Evolutionary conservation across 176 grass and related monocot species (phyloP), one percentile per base, ranked within the genome.

Genomic region (Avena sativa): DNA sequence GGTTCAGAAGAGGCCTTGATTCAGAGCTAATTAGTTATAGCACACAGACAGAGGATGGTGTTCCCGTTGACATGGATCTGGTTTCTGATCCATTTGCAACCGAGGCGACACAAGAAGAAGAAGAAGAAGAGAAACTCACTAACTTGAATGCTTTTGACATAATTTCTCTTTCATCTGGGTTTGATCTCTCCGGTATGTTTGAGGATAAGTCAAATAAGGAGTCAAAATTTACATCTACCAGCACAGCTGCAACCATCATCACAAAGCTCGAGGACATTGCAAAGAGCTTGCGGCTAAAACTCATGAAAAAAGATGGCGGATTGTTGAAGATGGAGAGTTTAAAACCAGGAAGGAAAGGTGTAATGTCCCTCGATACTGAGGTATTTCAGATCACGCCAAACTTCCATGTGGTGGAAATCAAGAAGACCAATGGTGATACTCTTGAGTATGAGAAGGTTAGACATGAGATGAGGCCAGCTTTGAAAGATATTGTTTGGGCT

Each of bases 61-160:
- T 59, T 74, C 87, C 25, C 76, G 14, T 15, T 62, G 83, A 89
- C 53, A 56, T 80, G 74, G 55, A 87, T 76, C 56, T 25, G 11
- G 4, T 58, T 32, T 87, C 52, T 53, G 78, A 58, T 80, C 47
- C 70, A 0, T 79, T 83, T 0, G 83, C 36, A 48, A 11, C 60
- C 3, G 78, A 92, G 32, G 64, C 50, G 2, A 87, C 76, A 28
- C 76, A 81, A 81, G 79, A 61, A 34, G 28, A 28, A 81, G 79
- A 61, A 34, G 28, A 28, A 28, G 17, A n/a, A 55, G 75, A 34
- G 71, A 90, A 91, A 66, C 25, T 98, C 53, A 79, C 71, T 26
- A 90, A 90, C 48, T 82, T 98, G 79, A 98, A 96, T 91, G 96
- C 96, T 51, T 98, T 98, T 50, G 92, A 98, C 72, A 94, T 98